Evolutionary conservation across 345 rosid genomes (phyloP), one percentile per base, ranked within the genome.

Genomic region (Brassica carinata): DNA sequence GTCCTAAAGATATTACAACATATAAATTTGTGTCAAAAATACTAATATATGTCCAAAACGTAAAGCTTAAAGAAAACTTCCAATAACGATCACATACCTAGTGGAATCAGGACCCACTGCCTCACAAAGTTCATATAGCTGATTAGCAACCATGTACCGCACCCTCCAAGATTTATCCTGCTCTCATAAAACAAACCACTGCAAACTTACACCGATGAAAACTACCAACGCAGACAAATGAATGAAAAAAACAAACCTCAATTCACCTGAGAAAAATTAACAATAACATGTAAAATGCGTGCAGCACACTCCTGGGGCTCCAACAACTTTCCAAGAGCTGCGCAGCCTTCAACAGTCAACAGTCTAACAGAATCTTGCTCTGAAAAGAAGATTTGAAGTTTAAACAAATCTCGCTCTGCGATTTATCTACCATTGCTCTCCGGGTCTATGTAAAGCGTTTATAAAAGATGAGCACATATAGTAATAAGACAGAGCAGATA

Each of bases 161-260:
- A 94, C 97, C 84, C 98, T 93, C 98, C 98, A 94, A 61, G 97
- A 94, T 79, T 94, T 94, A 82, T 94, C 98, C 98, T 94, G 88
- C 48, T 57, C 65, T 33, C 78, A 34, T 2, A 15, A 31, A 57
- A 29, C 75, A 69, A 64, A 63, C 11, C 29, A 68, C 62, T 18
- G 43, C 48, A 69, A 69, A 64, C 34, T 53, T 51, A 3, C 14
- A 33, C 69, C 3, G 0, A 67, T n/a, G 15, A 5, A 40, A 59
- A 45, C 23, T 67, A 59, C 0, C 6, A 15, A 45, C 3, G 69
- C 13, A 74, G 51, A 43, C 11, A 3, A 7, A 15, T 38, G 17
- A 65, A 73, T 27, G 69, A 40, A 40, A 0, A 40, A 33, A 66
- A 57, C 1, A 69, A 69, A 75, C 23, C 66, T 70, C 66, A 51